Percentiles rank a stretch among this genome's conserved stretches.
Evolutionary conservation across 225 moss, liverwort and hornwort species (phyloP).

Genomic region (Marchantia paleacea): DNA sequence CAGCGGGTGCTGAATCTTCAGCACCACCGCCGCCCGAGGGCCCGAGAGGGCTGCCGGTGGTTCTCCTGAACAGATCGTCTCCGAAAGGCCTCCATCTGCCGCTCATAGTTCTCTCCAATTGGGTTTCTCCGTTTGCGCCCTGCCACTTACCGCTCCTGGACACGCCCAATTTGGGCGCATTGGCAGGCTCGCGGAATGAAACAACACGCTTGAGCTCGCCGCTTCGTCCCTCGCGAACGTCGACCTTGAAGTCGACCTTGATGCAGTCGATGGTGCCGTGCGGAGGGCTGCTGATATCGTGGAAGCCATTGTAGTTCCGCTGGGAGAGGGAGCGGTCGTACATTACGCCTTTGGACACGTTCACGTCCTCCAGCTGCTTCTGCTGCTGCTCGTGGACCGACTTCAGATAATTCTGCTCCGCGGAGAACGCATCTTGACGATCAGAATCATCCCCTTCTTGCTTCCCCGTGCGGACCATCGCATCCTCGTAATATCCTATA

Average conservation of each 20-base stretch:
- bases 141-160: conserved; percentile 21
- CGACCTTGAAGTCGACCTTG: neutral
- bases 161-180: neutral
- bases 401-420: neutral
- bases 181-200: conserved; percentile 21
- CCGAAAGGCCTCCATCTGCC: conserved; percentile 14
- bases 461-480: neutral
- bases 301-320: conserved; percentile 18
- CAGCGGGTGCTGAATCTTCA: neutral
- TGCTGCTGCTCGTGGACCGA: conserved; percentile 17
- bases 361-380: conserved; percentile 22
- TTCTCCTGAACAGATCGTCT: neutral
- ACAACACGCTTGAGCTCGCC: conserved; percentile 6
- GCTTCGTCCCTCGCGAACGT: neutral
- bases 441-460: neutral
- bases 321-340: neutral
- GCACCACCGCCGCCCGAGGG: too few species aligned
- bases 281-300: conserved; percentile 25
- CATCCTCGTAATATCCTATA: conserved; percentile 13
- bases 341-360: neutral
- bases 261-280: neutral
- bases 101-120: conserved; percentile 12
- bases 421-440: neutral
- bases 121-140: conserved; percentile 1
- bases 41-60: neutral